Percentiles rank a stretch among this genome's conserved stretches.
phyloP scores from a whole-genome alignment of 176 grass and related monocot species.

The Aegilops bicornis region DNA sequence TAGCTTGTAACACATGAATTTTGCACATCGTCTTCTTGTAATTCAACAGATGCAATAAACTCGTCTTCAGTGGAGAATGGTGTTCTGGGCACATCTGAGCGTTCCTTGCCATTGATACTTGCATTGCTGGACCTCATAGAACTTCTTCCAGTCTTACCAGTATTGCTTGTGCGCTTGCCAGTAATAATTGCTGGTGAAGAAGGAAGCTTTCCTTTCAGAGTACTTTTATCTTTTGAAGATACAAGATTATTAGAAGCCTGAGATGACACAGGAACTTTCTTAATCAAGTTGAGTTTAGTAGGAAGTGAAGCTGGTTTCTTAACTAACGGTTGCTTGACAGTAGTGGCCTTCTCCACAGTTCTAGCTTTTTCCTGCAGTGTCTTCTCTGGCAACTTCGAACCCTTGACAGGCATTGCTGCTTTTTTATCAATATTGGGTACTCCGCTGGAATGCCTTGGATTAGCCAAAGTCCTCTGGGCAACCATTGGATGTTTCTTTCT shows the following conservation, averaged over 20 bases:
- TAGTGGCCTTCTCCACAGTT: slow-evolving; percentile 30
- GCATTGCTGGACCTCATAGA: background rate
- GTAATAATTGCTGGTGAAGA: slow-evolving; percentile 24
- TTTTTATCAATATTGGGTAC: slow-evolving; percentile 37
- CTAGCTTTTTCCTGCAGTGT: slow-evolving; percentile 28
- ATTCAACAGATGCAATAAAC: slow-evolving; percentile 23
- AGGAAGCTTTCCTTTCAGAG: slow-evolving; percentile 24
- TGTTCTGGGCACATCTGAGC: slow-evolving; percentile 8
- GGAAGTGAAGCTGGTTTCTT: slow-evolving; percentile 38
- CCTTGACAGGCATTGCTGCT: slow-evolving; percentile 15
- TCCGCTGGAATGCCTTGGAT: slow-evolving; percentile 29
- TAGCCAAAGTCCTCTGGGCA: slow-evolving; percentile 33
- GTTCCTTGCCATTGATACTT: slow-evolving; percentile 15
- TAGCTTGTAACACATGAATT: slow-evolving; percentile 11
- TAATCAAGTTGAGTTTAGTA: slow-evolving; percentile 31
- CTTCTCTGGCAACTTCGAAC: slow-evolving; percentile 34
- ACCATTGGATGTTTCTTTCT: slow-evolving; percentile 37
- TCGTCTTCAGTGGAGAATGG: slow-evolving; percentile 20
- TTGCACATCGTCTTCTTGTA: slow-evolving; percentile 22
- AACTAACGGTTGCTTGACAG: slow-evolving; percentile 23
- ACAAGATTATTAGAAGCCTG: slow-evolving; percentile 23
- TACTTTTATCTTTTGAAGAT: slow-evolving; percentile 38
- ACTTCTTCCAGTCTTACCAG: slow-evolving; percentile 3
- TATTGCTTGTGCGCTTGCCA: slow-evolving; percentile 8
- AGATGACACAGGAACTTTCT: slow-evolving; percentile 31